These are phyloP conservation scores for Brassica napus DNA, from an alignment of 345 rosid genomes.

Conservation along the genomic window DNA sequence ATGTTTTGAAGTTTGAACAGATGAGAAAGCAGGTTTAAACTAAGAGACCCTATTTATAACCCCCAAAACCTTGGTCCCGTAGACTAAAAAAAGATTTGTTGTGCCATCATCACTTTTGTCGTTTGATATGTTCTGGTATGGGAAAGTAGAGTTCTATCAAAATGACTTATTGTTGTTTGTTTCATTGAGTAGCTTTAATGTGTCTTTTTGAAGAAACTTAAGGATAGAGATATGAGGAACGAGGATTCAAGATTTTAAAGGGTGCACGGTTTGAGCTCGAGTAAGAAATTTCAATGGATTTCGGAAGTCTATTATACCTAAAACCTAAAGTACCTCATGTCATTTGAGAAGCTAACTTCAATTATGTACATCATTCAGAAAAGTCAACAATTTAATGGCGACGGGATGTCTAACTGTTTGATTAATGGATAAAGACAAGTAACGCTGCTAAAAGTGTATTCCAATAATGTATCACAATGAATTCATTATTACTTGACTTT, in stretches of 20 bases:
- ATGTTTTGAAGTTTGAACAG: too few species aligned
- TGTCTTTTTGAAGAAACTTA: too few species aligned
- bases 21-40: too few species aligned
- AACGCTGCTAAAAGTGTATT: background rate
- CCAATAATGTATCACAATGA: background rate
- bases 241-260: background rate
- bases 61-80: too few species aligned
- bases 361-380: background rate
- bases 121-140: too few species aligned
- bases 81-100: too few species aligned
- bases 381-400: constrained; percentile 1
- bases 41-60: too few species aligned
- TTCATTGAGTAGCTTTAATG: too few species aligned
- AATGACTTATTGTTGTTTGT: too few species aligned
- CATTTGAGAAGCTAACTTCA: background rate
- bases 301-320: background rate
- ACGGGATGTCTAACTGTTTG: background rate
- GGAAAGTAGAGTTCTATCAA: too few species aligned
- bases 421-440: background rate
- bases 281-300: background rate
- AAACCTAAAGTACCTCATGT: background rate
- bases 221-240: background rate
- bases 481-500: background rate
- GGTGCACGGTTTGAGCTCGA: background rate
- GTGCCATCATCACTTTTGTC: too few species aligned